Percentiles rank a stretch among this genome's conserved stretches.
Evolutionary conservation across 2,329 filamentous ascomycete genomes (phyloP).

Genomic region (Stagonosporopsis cucurbitacearum): DNA sequence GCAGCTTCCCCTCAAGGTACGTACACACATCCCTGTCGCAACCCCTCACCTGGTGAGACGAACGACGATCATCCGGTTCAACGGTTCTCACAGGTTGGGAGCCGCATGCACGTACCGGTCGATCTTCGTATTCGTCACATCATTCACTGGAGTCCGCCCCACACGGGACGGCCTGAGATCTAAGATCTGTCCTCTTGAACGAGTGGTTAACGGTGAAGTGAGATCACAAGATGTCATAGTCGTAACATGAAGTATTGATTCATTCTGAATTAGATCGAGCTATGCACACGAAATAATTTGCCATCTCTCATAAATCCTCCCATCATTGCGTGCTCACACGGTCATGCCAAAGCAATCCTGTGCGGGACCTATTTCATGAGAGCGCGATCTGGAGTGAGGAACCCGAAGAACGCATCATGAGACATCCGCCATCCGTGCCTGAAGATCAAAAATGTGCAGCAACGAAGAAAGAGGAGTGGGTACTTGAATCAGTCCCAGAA

Average conservation of each 20-base stretch:
- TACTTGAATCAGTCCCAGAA: conserved; percentile 20
- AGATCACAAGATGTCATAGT: not conserved
- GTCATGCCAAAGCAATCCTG: conserved; percentile 39
- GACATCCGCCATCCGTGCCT: conserved; percentile 14
- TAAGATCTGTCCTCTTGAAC: no score
- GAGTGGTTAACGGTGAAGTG: not conserved
- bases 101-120: conserved; percentile 1
- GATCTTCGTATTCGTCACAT: conserved; percentile 20
- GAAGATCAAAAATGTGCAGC: conserved; percentile 21
- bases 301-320: conserved; percentile 31
- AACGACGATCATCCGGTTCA: conserved; percentile 7
- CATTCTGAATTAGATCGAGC: conserved; percentile 39
- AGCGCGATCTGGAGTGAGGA: conserved; percentile 11
- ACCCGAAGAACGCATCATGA: conserved; percentile 11
- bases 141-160: conserved; percentile 20
- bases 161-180: not conserved
- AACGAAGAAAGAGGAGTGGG: conserved; percentile 20
- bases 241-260: conserved; percentile 25
- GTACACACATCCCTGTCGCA: conserved; percentile 10
- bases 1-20: conserved; percentile 3
- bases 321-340: conserved; percentile 25
- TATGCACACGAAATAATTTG: conserved; percentile 38
- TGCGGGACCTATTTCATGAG: conserved; percentile 11
- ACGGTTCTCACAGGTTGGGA: conserved; percentile 8
- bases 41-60: conserved; percentile 13